Evolutionary conservation across 2,329 filamentous ascomycete species (phyloP).

Genomic region (Aspergillus sojae): DNA sequence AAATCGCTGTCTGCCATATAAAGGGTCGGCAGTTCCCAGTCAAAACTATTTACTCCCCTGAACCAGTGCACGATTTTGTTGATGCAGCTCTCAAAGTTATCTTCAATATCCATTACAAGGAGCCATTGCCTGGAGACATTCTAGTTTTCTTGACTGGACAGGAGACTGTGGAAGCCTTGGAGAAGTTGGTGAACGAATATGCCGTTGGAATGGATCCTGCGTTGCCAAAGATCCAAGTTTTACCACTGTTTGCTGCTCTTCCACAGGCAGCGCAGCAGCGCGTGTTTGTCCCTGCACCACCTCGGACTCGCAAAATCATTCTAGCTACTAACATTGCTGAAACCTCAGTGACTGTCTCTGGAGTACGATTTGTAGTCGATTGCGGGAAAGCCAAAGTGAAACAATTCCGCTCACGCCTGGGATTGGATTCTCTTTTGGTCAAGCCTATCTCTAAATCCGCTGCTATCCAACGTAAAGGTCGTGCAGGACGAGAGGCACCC

Average conservation of each 20-base stretch:
- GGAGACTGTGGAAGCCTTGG: slow-evolving; percentile 83
- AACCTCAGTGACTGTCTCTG: slow-evolving; percentile 93
- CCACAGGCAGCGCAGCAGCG: slow-evolving; percentile 83
- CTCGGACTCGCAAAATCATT: slow-evolving; percentile 82
- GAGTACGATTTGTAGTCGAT: slow-evolving; percentile 88
- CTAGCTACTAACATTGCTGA: slow-evolving; percentile 98
- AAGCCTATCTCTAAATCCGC: slow-evolving; percentile 93
- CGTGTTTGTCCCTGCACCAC: slow-evolving; percentile 76
- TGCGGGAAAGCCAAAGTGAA: slow-evolving; percentile 94
- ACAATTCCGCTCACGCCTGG: slow-evolving; percentile 80
- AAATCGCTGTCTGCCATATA: slow-evolving; percentile 66
- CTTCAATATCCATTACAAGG: slow-evolving; percentile 82
- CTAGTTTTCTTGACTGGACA: slow-evolving; percentile 91
- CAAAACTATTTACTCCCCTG: slow-evolving; percentile 71
- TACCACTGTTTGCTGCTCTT: slow-evolving; percentile 87
- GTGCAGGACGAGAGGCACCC: slow-evolving; percentile 87
- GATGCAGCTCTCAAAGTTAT: slow-evolving; percentile 80
- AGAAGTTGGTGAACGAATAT: slow-evolving; percentile 80
- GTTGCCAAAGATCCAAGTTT: slow-evolving; percentile 68
- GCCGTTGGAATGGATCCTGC: slow-evolving; percentile 70
- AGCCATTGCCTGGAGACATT: slow-evolving; percentile 91
- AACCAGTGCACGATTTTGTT: slow-evolving; percentile 77
- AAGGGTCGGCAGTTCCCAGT: slow-evolving; percentile 88
- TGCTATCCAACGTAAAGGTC: slow-evolving; percentile 85
- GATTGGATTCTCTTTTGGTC: slow-evolving; percentile 85